Evolutionary conservation across 129 eudicot genomes (phyloP).

Genomic region (Centaurea solstitialis): DNA sequence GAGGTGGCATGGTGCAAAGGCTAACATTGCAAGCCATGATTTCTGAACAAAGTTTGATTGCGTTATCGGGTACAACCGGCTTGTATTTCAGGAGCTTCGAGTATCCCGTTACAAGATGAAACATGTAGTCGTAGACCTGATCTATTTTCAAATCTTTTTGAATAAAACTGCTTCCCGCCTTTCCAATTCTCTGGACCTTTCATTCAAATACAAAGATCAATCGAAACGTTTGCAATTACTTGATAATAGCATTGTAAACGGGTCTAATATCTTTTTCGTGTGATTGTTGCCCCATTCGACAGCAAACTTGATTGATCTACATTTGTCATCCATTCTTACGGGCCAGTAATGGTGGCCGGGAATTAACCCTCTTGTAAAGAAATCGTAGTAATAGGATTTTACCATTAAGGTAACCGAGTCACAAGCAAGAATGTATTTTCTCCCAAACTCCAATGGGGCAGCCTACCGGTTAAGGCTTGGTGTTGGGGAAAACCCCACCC

Average conservation of each 20-base stretch:
- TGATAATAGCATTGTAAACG: not conserved
- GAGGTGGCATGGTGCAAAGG: constrained; percentile 70
- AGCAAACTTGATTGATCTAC: constrained; percentile 83
- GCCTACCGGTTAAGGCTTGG: too few species aligned
- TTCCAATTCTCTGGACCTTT: constrained; percentile 69
- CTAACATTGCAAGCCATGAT: constrained; percentile 55
- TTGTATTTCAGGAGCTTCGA: constrained; percentile 73
- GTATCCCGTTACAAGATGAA: constrained; percentile 71
- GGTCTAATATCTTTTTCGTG: constrained; percentile 43
- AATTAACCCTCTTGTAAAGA: constrained; percentile 78
- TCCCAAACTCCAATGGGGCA: constrained; percentile 98
- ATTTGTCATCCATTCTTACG: constrained; percentile 64
- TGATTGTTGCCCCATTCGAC: constrained; percentile 87
- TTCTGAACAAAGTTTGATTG: constrained; percentile 70
- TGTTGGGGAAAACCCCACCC: too few species aligned
- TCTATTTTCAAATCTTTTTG: constrained; percentile 68
- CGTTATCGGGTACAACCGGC: constrained; percentile 58
- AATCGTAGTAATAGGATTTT: constrained; percentile 71
- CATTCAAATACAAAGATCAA: not conserved
- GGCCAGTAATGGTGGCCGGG: constrained; percentile 94
- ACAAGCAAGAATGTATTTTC: constrained; percentile 84
- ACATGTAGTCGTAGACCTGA: constrained; percentile 82
- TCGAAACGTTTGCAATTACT: not conserved
- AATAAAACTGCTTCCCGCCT: constrained; percentile 67
- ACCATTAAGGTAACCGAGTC: constrained; percentile 75